Evolutionary conservation across 768 basidiomycete species (phyloP), one percentile per base, ranked within the genome.

Genomic region (Kwoniella dejecticola): DNA sequence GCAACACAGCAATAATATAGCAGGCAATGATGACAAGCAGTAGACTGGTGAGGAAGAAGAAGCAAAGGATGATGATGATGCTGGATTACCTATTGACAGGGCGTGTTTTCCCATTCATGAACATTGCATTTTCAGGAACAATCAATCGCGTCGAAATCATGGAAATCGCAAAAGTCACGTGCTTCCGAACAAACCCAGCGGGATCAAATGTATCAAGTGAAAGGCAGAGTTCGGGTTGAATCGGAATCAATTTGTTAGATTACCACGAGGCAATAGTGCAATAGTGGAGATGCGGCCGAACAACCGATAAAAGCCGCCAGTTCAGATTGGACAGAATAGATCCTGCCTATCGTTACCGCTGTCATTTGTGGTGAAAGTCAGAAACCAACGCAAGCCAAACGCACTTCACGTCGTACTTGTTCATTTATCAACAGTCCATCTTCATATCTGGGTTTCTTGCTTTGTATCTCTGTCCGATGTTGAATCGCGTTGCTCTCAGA

Each of bases 401-500:
- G 46, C 24, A 48, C 46, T 48, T 31, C 29, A 13, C 53, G 42
- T 45, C 42, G 41, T 19, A 38, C 31, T 41, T 24, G 15, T n/a
- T 27, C 13, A 10, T 12, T 38, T 3, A 27, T 38, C 4, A 23
- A 40, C 50, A 23, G 41, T 52, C 8, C 23, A 17, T 19, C 17
- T 52, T 38, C 17, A n/a, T 38, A 29, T 45, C 53, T 27, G 10
- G 42, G 21, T 17, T 30, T 19, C n/a, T 13, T 46, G 26, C 26
- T 17, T 24, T 45, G 24, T 5, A 24, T 23, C 30, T 19, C 15
- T 17, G 13, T 17, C 29, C 29, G 40, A 74, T 74, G 67, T 60
- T 71, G 50, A 42, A 67, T 48, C 57, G 64, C 17, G 62, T 63
- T 17, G 63, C 66, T 44, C 42, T 68, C 27, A 55, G 63, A 68